These are phyloP conservation scores for Botrytis galanthina DNA, from an alignment of 2,329 filamentous ascomycete genomes.

Conservation along the genomic window DNA sequence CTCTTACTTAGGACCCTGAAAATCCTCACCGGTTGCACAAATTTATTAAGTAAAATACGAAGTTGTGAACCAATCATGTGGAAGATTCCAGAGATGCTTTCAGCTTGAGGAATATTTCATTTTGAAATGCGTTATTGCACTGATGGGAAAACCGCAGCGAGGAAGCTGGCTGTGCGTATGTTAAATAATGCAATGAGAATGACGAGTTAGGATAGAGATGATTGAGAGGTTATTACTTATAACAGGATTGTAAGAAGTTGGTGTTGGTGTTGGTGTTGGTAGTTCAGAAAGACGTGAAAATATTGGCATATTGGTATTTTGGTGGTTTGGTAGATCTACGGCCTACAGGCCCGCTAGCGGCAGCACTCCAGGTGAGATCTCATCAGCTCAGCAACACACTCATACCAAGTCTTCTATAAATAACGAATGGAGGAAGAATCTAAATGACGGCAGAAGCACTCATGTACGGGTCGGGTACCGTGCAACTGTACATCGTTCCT, in stretches of 20 bases:
- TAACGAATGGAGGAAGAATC: background rate
- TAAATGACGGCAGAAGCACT: background rate
- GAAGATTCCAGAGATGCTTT: background rate
- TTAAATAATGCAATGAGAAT: background rate
- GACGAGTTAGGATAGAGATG: background rate
- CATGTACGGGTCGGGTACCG: background rate
- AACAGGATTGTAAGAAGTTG: background rate
- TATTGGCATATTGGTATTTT: background rate
- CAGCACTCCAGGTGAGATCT: background rate
- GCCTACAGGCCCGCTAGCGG: background rate
- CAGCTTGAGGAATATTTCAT: background rate
- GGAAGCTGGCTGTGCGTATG: background rate
- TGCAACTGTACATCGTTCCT: background rate
- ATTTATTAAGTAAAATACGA: background rate
- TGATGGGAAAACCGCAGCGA: background rate
- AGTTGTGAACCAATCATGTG: background rate
- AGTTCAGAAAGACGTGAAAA: background rate
- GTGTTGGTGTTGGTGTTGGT: background rate
- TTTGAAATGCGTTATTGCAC: background rate
- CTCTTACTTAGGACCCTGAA: background rate
- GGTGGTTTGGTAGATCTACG: background rate
- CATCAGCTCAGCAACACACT: background rate
- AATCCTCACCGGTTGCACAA: background rate
- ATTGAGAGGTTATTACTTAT: background rate
- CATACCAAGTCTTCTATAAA: background rate